A percentile compares a stretch with the other conserved stretches of the same genome.
Evolutionary conservation across 768 basidiomycete genomes (phyloP).

Genomic region (Chalciporus pseudorubinellus): DNA sequence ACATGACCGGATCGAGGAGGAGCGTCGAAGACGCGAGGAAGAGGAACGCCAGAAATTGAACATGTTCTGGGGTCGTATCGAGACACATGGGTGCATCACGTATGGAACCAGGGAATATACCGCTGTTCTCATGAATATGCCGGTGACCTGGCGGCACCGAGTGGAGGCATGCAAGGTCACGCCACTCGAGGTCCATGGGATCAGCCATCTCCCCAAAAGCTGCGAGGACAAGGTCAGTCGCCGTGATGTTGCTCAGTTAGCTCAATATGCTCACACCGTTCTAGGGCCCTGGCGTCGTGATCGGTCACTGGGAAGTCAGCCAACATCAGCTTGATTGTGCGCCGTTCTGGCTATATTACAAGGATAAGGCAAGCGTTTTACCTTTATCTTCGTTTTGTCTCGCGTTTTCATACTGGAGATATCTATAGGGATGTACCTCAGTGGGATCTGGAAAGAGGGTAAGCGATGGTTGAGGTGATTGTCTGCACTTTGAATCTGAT

Average conservation of each 20-base stretch:
- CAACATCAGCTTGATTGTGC: conserved; percentile 27
- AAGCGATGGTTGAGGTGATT: neutral
- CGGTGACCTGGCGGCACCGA: conserved; percentile 14
- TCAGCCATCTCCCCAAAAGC: conserved; percentile 11
- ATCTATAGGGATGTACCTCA: conserved; percentile 22
- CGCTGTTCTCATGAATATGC: conserved; percentile 31
- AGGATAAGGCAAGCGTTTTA: conserved; percentile 22
- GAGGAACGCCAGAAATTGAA: conserved; percentile 23
- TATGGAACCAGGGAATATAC: conserved; percentile 31
- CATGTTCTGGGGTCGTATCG: conserved; percentile 23
- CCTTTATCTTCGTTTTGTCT: neutral
- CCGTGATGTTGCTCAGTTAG: no score
- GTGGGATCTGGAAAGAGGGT: conserved; percentile 23
- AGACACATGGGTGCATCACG: conserved; percentile 22
- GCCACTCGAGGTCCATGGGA: conserved; percentile 22
- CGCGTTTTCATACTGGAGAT: neutral
- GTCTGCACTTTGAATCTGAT: neutral
- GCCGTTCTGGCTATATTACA: conserved; percentile 23
- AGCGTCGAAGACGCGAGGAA: conserved; percentile 17
- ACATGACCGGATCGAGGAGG: conserved; percentile 7
- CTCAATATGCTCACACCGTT: neutral
- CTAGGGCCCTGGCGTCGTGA: conserved; percentile 19
- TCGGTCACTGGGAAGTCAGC: conserved; percentile 29
- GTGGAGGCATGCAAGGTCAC: conserved; percentile 24
- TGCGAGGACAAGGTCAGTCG: conserved; percentile 24